Evolutionary conservation across 805 yeast species (phyloP).

Genomic region (Ogataea thermomethanolica): DNA sequence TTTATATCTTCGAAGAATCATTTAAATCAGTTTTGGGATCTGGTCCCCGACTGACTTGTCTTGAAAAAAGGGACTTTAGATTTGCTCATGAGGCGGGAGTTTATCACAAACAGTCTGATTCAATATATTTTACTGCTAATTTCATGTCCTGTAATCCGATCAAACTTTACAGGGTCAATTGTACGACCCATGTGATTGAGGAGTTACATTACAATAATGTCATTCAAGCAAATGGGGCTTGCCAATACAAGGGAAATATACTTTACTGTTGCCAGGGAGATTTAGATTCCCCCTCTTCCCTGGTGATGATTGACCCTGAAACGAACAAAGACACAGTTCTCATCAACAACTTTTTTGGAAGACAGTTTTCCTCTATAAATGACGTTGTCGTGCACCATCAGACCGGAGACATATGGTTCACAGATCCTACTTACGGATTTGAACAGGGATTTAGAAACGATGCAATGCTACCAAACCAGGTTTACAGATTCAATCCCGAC

Average conservation of each 20-base stretch:
- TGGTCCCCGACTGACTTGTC: neutral
- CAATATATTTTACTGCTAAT: conserved; percentile 10
- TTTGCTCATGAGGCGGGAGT: conserved; percentile 15
- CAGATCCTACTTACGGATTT: conserved; percentile 11
- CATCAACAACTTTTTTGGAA: conserved; percentile 10
- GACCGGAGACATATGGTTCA: conserved; percentile 14
- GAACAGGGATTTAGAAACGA: conserved; percentile 8
- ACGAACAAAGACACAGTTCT: conserved; percentile 4
- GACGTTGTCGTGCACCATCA: conserved; percentile 12
- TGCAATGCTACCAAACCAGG: conserved; percentile 6
- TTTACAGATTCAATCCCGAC: conserved; percentile 10
- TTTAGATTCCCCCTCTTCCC: conserved; percentile 2
- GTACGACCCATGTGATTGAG: conserved; percentile 5
- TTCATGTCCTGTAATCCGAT: conserved; percentile 7
- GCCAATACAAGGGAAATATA: conserved; percentile 6
- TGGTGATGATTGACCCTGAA: conserved; percentile 8
- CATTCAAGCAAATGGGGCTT: conserved; percentile 12
- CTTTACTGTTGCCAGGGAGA: conserved; percentile 12
- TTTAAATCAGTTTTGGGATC: conserved; percentile 5
- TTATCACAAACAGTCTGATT: conserved; percentile 6
- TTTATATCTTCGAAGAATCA: conserved; percentile 5
- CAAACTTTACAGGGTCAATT: conserved; percentile 5
- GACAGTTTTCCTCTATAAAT: conserved; percentile 11
- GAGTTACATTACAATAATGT: conserved; percentile 3
- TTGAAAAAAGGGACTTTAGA: conserved; percentile 4